These are phyloP conservation scores for Pseudogymnoascus sp. DNA, from an alignment of 2,329 filamentous ascomycete genomes.

Conservation along the genomic window DNA sequence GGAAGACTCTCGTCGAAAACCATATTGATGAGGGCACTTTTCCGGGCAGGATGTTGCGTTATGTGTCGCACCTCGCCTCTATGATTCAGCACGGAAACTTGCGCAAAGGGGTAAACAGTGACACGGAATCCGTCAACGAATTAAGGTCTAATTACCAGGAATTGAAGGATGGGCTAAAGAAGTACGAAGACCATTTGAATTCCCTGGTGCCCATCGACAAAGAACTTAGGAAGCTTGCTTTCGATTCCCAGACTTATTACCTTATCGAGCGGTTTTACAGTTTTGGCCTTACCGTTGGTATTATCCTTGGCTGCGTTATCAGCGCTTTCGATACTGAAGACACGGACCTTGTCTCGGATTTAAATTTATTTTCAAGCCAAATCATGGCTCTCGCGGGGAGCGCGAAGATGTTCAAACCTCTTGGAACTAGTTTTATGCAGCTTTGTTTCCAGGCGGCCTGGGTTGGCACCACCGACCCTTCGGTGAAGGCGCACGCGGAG, in stretches of 20 bases:
- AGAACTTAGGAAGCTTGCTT: neutral
- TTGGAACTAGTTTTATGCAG: conserved; percentile 28
- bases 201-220: neutral
- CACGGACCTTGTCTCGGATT: neutral
- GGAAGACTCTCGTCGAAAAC: conserved; percentile 28
- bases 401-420: conserved; percentile 26
- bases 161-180: neutral
- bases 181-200: neutral
- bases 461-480: conserved; percentile 15
- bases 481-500: neutral
- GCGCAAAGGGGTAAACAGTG: neutral
- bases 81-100: conserved; percentile 27
- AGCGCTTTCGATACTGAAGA: conserved; percentile 25
- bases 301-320: conserved; percentile 30
- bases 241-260: neutral
- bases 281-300: conserved; percentile 26
- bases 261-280: conserved; percentile 26
- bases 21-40: conserved; percentile 24
- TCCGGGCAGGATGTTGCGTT: conserved; percentile 28
- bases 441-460: conserved; percentile 26
- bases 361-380: conserved; percentile 25
- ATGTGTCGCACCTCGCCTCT: conserved; percentile 26
- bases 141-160: neutral
- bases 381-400: conserved; percentile 25
- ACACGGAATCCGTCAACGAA: neutral